Base-by-base conservation (phyloP, 495 filamentous ascomycete genomes). In the Massariosphaeria phaeospora region DNA sequence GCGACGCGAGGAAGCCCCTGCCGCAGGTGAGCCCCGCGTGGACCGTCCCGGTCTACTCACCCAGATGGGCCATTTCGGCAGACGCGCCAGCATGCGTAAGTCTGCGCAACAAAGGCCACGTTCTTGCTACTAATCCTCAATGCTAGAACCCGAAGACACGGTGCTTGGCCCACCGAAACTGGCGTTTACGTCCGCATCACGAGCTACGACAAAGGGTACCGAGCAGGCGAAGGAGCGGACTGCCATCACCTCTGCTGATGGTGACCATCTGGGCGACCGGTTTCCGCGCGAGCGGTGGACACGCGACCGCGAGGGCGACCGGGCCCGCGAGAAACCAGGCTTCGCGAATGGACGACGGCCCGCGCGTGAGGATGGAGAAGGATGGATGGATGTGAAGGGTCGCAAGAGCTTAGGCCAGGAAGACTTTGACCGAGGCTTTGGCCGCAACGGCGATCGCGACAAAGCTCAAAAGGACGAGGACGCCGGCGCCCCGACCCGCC, bases 131-230 rank as follows among this genome's bases (percentile, higher is more conserved):
- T 53, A 53, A 62, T 38, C 11, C n/a, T 7, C 33, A 18, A 27
- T 9, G 48, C 26, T 33, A 83, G 79, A 79, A 58, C 69, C 75
- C 56, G 90, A 93, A 64, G 88, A 95, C 52, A 89, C 95, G 50
- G 76, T 95, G 57, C 85, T 96, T 33, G 90, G 89, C 27, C 91
- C 91, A 26, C 89, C 91, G 1, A 89, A 90, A 59, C 88, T 81
- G 23, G 81, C 81, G 25, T 96, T 97, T 68, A 83, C 87, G 52
- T 96, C 91, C 9, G 84, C 88, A 13, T 88, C 86, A 20, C 55
- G 57, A 13, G 49, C 23, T 49, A 27, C 53, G 3, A 67, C 68
- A 42, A 25, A 44, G 9, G 48, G 44, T 6, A 10, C 50, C 2
- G 63, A 63, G 15, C 23, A 36, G 12, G 2, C 46, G 17, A 33